phyloP scores from a whole-genome alignment of 176 grass and related monocot species.

The Dendrocalamus sinicus region DNA sequence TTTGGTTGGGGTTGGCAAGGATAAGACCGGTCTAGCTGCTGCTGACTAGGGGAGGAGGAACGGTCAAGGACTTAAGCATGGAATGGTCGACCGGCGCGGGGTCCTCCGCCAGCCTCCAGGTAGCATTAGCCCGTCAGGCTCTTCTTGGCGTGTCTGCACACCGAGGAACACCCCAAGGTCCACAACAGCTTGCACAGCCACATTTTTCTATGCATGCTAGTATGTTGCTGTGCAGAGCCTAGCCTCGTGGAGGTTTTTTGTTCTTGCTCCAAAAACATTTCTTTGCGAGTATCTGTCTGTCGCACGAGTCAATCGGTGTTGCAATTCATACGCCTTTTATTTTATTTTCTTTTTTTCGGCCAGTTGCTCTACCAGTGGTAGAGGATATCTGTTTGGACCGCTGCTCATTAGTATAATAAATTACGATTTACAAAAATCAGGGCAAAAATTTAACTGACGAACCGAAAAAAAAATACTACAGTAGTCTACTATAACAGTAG shows the following conservation, averaged over 20 bases:
- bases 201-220: background rate
- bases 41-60: background rate
- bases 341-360: background rate
- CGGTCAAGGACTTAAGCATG: background rate
- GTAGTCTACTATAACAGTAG: too few relatives aligned
- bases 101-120: constrained; percentile 2
- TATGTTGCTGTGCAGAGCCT: too few relatives aligned
- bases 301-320: background rate
- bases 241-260: constrained; percentile 7
- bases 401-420: too few relatives aligned
- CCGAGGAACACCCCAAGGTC: constrained; percentile 25
- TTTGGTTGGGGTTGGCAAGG: constrained; percentile 33
- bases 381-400: too few relatives aligned
- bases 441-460: too few relatives aligned
- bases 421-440: too few relatives aligned
- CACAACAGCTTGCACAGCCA: background rate
- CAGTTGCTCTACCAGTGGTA: background rate
- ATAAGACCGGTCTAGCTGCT: background rate
- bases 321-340: background rate
- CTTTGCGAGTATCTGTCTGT: background rate
- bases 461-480: too few relatives aligned
- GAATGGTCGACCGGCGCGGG: background rate
- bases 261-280: background rate
- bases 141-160: constrained; percentile 27
- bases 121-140: background rate